Conservation (phyloP, 495 filamentous ascomycete species). For the Glonium stellatum region DNA sequence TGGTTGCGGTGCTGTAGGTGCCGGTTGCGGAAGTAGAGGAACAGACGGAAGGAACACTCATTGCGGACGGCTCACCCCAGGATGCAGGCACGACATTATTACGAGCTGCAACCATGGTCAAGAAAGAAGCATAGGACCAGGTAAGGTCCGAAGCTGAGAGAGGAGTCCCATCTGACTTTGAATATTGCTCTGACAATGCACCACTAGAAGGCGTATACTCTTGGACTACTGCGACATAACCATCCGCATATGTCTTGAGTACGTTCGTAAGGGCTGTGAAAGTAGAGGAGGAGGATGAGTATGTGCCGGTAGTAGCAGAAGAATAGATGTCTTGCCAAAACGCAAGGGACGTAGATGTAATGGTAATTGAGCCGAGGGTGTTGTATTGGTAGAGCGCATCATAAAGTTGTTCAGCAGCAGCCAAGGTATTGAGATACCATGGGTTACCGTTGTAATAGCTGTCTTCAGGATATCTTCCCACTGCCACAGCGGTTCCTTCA, state of each 20-base stretch:
- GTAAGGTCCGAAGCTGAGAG: conserved; percentile 57
- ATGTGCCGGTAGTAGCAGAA: conserved; percentile 45
- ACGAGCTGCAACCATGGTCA: conserved; percentile 47
- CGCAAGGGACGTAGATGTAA: conserved; percentile 47
- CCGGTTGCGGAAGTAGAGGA: conserved; percentile 47
- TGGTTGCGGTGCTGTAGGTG: conserved; percentile 35
- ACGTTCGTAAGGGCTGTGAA: conserved; percentile 48
- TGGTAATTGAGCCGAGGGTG: conserved; percentile 43
- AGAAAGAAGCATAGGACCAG: conserved; percentile 63
- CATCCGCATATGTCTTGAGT: conserved; percentile 57
- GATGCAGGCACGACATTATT: conserved; percentile 45
- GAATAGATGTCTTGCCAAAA: conserved; percentile 53
- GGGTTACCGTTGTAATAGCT: conserved; percentile 49
- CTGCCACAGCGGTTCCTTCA: conserved; percentile 48
- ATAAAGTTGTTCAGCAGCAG: conserved; percentile 60
- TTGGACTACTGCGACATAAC: conserved; percentile 50
- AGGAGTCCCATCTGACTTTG: conserved; percentile 44
- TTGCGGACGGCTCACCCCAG: conserved; percentile 48
- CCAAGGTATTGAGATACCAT: conserved; percentile 61
- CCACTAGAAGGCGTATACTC: conserved; percentile 47
- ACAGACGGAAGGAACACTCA: conserved; percentile 50
- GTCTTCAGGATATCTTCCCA: conserved; percentile 66
- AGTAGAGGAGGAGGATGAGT: conserved; percentile 40
- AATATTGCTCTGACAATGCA: conserved; percentile 55
- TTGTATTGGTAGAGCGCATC: conserved; percentile 58